Evolutionary conservation across 169 alveolate species (phyloP), one percentile per base, ranked within the genome.

Genomic region (Plasmodium knowlesi): DNA sequence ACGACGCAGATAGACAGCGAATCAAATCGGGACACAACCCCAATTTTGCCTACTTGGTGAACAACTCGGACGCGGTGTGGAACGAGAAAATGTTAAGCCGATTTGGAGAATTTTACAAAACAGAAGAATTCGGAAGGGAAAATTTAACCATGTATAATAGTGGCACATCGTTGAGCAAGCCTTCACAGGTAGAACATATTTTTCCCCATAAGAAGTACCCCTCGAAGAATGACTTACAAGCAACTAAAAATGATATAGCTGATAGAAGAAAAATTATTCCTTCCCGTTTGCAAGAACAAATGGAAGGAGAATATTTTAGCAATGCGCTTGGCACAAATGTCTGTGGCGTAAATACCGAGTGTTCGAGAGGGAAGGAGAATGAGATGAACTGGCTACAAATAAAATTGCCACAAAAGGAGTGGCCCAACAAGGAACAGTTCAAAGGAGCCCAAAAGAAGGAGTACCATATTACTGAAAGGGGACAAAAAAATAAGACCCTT

Each of bases 41-140:
- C 19, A 79, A 41, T 37, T 19, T 79, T 39, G 57, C 70, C 39
- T 79, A 14, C 54, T 43, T 79, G 34, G 84, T 37, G 30, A 37
- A 79, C 0, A 41, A 41, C 25, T 10, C 34, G 19, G 25, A 22
- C 32, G 9, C 57, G 54, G 70, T 39, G 5, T 37, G 32, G 39
- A 79, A n/a, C 12, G 71, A 41, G 39, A 32, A 43, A 41, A 14
- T 10, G 84, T 30, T 67, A 22, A 82, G 41, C 41, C 19, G 41
- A 53, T n/a, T 82, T 30, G 89, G 37, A 82, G 79, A 50, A 53
- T 28, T 10, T 28, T 32, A 82, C 32, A n/a, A 32, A 10, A 32
- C 37, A 37, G 70, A 30, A 34, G 32, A 82, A 53, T 82, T 82
- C 1, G 72, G 28, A 82, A 53, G 70, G 70, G 79, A 54, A 82